Conservation (phyloP, 768 basidiomycete species). For the Pseudohyphozyma bogoriensis region DNA sequence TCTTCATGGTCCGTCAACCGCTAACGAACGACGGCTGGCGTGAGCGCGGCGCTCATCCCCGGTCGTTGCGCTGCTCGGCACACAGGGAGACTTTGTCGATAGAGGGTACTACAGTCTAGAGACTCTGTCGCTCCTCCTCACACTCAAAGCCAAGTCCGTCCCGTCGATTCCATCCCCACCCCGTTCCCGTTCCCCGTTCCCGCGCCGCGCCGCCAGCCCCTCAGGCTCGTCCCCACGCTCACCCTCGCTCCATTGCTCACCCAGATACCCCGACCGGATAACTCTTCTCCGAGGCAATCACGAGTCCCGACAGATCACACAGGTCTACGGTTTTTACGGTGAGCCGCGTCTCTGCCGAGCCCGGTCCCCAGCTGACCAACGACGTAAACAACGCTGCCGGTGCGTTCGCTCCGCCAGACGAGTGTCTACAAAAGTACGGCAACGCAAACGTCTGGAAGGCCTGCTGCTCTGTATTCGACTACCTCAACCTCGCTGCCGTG, state of each 20-base stretch:
- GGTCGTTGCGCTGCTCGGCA: not conserved
- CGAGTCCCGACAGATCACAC: constrained; percentile 93
- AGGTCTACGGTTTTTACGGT: constrained; percentile 99
- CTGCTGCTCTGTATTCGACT: constrained; percentile 93
- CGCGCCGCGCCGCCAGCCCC: too few species aligned
- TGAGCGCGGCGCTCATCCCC: not conserved
- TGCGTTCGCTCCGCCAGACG: constrained; percentile 46
- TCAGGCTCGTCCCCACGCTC: too few species aligned
- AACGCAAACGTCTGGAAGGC: constrained; percentile 93
- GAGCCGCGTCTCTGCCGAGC: constrained; percentile 33
- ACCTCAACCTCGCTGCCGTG: constrained; percentile 86
- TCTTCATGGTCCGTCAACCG: constrained; percentile 34
- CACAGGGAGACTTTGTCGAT: constrained; percentile 92
- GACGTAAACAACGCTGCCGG: not conserved
- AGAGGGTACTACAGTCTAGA: constrained; percentile 92
- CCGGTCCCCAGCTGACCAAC: not conserved
- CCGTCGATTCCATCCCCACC: too few species aligned
- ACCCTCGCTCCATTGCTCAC: not conserved
- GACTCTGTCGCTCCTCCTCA: constrained; percentile 79
- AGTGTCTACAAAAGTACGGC: constrained; percentile 97
- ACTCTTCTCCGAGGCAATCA: constrained; percentile 90
- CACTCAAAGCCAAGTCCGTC: constrained; percentile 70
- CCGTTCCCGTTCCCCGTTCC: too few species aligned
- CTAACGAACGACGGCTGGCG: not conserved
- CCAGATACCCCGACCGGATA: constrained; percentile 86